Percentiles rank a stretch among this genome's conserved stretches.
Evolutionary conservation across 2,329 filamentous ascomycete genomes (phyloP).

Genomic region (Arthrobotrys sphaeroides): DNA sequence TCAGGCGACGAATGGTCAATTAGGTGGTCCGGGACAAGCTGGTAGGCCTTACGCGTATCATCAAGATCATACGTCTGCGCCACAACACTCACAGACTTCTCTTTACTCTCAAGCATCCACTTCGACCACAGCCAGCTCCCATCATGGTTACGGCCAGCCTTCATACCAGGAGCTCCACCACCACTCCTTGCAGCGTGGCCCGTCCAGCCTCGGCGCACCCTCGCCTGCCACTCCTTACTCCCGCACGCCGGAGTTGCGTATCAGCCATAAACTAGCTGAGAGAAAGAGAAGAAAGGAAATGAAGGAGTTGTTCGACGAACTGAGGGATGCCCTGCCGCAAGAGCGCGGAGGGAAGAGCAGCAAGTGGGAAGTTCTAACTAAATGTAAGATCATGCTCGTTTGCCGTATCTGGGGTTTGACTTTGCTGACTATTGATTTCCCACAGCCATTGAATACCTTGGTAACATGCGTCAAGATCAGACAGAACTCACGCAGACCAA

Average conservation of each 20-base stretch:
- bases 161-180: constrained; percentile 56
- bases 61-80: constrained; percentile 37
- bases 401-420: not conserved
- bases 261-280: constrained; percentile 86
- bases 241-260: constrained; percentile 79
- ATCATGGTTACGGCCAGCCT: constrained; percentile 34
- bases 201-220: constrained; percentile 50
- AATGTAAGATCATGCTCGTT: constrained; percentile 69
- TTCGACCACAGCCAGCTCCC: constrained; percentile 45
- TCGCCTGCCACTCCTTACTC: constrained; percentile 71
- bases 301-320: constrained; percentile 85
- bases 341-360: constrained; percentile 84
- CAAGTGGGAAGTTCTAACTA: constrained; percentile 88
- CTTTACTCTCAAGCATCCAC: constrained; percentile 53
- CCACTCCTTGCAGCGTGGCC: constrained; percentile 55
- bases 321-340: constrained; percentile 80
- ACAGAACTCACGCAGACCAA: constrained; percentile 50
- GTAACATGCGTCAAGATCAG: constrained; percentile 56
- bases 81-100: constrained; percentile 53
- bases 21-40: constrained; percentile 24
- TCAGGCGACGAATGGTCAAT: constrained; percentile 7
- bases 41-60: constrained; percentile 51
- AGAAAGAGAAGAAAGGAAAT: constrained; percentile 85
- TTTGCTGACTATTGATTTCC: constrained; percentile 28
- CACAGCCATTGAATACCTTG: constrained; percentile 58